A percentile compares a stretch with the other conserved stretches of the same genome.
phyloP scores from a whole-genome alignment of 495 filamentous ascomycete species.

The Penicillium parvum region DNA sequence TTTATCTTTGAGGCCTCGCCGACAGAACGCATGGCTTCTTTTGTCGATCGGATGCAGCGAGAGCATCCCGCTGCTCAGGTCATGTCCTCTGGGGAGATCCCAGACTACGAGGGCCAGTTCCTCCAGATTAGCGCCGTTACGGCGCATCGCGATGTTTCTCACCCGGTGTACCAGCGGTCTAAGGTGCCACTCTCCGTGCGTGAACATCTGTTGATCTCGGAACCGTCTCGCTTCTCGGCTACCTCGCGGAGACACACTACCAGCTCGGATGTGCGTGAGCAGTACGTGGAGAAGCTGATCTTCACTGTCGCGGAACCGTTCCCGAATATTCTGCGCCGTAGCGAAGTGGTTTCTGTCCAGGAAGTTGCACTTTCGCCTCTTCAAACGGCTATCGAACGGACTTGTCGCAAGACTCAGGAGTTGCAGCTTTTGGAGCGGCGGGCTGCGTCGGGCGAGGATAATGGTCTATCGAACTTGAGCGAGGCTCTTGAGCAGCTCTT shows the following conservation, averaged over 20 bases:
- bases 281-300: slow-evolving; percentile 81
- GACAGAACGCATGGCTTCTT: slow-evolving; percentile 69
- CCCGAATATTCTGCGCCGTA: slow-evolving; percentile 84
- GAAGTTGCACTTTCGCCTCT: slow-evolving; percentile 65
- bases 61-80: slow-evolving; percentile 87
- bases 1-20: slow-evolving; percentile 85
- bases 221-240: slow-evolving; percentile 68
- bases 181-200: slow-evolving; percentile 77
- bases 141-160: slow-evolving; percentile 72
- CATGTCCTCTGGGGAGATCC: slow-evolving; percentile 61
- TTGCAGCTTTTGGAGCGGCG: slow-evolving; percentile 69
- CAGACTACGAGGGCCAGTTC: slow-evolving; percentile 91
- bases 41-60: slow-evolving; percentile 90
- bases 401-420: slow-evolving; percentile 85
- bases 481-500: slow-evolving; percentile 72
- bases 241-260: slow-evolving; percentile 63
- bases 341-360: slow-evolving; percentile 72
- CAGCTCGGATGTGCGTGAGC: slow-evolving; percentile 59
- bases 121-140: slow-evolving; percentile 77
- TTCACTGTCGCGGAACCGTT: slow-evolving; percentile 83
- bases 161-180: slow-evolving; percentile 84
- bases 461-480: slow-evolving; percentile 58
- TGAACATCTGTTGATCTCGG: slow-evolving; percentile 75
- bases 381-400: slow-evolving; percentile 87
- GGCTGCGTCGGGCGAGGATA: slow-evolving; percentile 68